Evolutionary conservation across 495 filamentous ascomycete species (phyloP).

Genomic region (Trichoderma erinaceum): DNA sequence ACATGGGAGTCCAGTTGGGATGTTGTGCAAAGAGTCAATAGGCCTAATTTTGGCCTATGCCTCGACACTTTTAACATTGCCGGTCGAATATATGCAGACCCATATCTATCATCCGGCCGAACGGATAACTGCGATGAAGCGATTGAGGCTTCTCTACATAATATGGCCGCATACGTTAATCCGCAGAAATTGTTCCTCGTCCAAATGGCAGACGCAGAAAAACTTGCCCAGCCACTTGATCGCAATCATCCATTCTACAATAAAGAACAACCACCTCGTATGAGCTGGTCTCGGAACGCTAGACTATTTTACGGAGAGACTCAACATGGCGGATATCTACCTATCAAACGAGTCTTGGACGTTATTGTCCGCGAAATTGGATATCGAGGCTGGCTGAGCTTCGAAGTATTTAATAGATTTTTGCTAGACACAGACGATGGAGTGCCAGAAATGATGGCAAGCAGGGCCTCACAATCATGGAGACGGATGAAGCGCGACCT

Average conservation of each 20-base stretch:
- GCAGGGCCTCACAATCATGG: slow-evolving; percentile 58
- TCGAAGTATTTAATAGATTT: slow-evolving; percentile 69
- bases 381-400: slow-evolving; percentile 70
- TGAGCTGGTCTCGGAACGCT: slow-evolving; percentile 79
- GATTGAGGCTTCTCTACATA: slow-evolving; percentile 50
- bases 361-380: slow-evolving; percentile 59
- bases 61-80: slow-evolving; percentile 80
- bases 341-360: slow-evolving; percentile 54
- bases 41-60: slow-evolving; percentile 71
- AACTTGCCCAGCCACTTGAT: slow-evolving; percentile 52
- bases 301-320: slow-evolving; percentile 70
- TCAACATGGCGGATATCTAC: slow-evolving; percentile 65
- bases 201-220: slow-evolving; percentile 73
- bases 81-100: slow-evolving; percentile 68
- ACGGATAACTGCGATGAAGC: slow-evolving; percentile 53
- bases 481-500: slow-evolving; percentile 46
- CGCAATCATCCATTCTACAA: slow-evolving; percentile 59
- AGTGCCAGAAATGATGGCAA: slow-evolving; percentile 58
- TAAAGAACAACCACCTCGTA: slow-evolving; percentile 55
- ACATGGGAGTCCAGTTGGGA: slow-evolving; percentile 69
- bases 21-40: slow-evolving; percentile 57
- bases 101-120: slow-evolving; percentile 46
- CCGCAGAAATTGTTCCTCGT: slow-evolving; percentile 70
- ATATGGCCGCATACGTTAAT: slow-evolving; percentile 52
- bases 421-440: slow-evolving; percentile 46